Evolutionary conservation across 306 rosid genomes (phyloP).

Genomic region (Senna siamea): DNA sequence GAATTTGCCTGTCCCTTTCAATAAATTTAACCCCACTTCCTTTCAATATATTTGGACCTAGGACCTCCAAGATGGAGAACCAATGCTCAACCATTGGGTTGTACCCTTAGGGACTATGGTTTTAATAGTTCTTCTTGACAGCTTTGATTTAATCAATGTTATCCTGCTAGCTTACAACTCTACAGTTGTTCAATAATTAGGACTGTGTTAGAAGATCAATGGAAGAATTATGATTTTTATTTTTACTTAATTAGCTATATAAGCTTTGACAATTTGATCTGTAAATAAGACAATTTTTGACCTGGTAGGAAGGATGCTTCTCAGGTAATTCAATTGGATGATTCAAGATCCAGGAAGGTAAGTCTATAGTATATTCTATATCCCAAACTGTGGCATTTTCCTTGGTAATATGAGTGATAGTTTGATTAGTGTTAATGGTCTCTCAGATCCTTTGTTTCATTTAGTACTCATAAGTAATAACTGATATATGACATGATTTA

Average conservation of each 20-base stretch:
- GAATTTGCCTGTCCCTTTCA: background rate
- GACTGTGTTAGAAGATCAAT: background rate
- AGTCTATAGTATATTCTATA: conserved; percentile 25
- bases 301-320: conserved; percentile 55
- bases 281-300: background rate
- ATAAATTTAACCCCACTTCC: background rate
- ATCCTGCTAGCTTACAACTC: too few relatives aligned
- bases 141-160: too few relatives aligned
- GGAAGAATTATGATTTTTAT: conserved; percentile 8
- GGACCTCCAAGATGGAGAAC: background rate
- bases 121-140: conserved; percentile 9
- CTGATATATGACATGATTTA: conserved; percentile 32
- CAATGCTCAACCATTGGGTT: conserved; percentile 11
- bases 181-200: background rate
- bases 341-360: conserved; percentile 63
- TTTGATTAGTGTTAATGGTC: conserved; percentile 28
- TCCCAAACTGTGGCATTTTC: conserved; percentile 17
- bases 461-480: conserved; percentile 4
- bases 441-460: conserved; percentile 21
- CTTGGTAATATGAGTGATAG: conserved; percentile 7
- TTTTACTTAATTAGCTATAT: background rate
- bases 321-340: conserved; percentile 42
- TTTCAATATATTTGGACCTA: background rate
- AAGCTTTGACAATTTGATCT: background rate
- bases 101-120: conserved; percentile 5